These are phyloP conservation scores for Pythium brachiatum DNA, from an alignment of 352 stramenopile genomes.

Conservation along the genomic window DNA sequence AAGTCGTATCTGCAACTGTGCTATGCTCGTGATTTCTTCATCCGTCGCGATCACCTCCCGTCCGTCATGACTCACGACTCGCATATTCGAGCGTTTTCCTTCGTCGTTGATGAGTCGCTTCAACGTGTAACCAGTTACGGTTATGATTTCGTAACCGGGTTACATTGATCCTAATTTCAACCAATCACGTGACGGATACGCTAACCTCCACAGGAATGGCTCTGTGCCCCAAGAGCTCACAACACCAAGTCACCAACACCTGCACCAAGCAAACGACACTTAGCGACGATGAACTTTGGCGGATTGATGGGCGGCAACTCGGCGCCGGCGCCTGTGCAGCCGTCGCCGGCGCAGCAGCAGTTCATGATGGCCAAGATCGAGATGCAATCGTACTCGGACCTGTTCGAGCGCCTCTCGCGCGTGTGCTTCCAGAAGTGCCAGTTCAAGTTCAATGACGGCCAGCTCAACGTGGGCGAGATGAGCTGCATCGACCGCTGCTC, in stretches of 20 bases:
- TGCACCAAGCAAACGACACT: not conserved
- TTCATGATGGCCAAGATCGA: slow-evolving; percentile 90
- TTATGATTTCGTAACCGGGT: not conserved
- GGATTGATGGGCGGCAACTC: slow-evolving; percentile 61
- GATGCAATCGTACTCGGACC: slow-evolving; percentile 89
- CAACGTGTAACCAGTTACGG: slow-evolving; percentile 13
- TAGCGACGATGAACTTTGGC: slow-evolving; percentile 70
- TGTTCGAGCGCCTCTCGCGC: slow-evolving; percentile 90
- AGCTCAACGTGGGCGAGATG: slow-evolving; percentile 98
- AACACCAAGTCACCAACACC: not conserved
- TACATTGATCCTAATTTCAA: slow-evolving; percentile 9
- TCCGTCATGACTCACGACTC: slow-evolving; percentile 32
- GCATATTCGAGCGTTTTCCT: slow-evolving; percentile 44
- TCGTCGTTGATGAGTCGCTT: not conserved
- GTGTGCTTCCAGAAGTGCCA: slow-evolving; percentile 95
- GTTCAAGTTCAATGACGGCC: slow-evolving; percentile 94
- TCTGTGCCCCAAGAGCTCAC: not conserved
- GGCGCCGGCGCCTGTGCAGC: slow-evolving; percentile 49
- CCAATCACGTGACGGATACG: slow-evolving; percentile 23
- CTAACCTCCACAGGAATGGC: slow-evolving; percentile 22
- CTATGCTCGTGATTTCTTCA: slow-evolving; percentile 41
- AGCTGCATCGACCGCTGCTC: slow-evolving; percentile 97
- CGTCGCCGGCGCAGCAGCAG: slow-evolving; percentile 45
- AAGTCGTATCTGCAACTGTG: slow-evolving; percentile 22
- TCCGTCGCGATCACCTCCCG: slow-evolving; percentile 53